These are phyloP conservation scores for Yueomyces sp. DNA, from an alignment of 1,139 yeast genomes.

Conservation along the genomic window DNA sequence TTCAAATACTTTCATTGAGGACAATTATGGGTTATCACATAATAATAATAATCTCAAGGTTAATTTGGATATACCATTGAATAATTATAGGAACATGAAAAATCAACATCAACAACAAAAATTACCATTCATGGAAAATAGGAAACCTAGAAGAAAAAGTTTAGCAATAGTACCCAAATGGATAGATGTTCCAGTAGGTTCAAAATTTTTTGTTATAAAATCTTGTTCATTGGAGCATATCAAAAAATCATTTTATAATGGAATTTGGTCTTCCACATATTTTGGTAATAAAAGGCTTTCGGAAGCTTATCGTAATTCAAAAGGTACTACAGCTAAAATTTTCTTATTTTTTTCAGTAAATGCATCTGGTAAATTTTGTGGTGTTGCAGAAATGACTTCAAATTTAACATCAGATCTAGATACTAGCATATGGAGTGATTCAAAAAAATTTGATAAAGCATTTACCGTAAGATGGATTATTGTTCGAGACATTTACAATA, in stretches of 20 bases:
- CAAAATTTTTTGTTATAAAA: slow-evolving; percentile 45
- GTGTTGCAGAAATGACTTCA: slow-evolving; percentile 44
- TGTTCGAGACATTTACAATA: slow-evolving; percentile 40
- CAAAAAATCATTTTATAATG: slow-evolving; percentile 34
- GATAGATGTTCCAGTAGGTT: slow-evolving; percentile 20
- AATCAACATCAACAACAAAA: too few species aligned
- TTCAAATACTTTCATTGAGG: background rate
- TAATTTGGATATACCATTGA: too few species aligned
- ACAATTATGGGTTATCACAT: too few species aligned
- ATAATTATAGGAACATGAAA: too few species aligned
- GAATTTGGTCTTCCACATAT: slow-evolving; percentile 49
- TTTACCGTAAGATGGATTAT: slow-evolving; percentile 43
- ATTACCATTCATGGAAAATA: too few species aligned
- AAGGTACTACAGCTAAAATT: slow-evolving; percentile 17
- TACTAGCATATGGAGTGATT: slow-evolving; percentile 37
- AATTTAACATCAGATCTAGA: slow-evolving; percentile 27
- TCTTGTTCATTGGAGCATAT: slow-evolving; percentile 40
- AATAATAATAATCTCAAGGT: too few species aligned
- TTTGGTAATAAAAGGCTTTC: slow-evolving; percentile 42
- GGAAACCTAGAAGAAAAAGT: slow-evolving; percentile 1
- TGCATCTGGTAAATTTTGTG: slow-evolving; percentile 48
- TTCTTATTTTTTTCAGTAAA: slow-evolving; percentile 47
- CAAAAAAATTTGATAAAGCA: slow-evolving; percentile 36
- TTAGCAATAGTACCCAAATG: slow-evolving; percentile 14
- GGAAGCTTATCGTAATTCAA: slow-evolving; percentile 23